Evolutionary conservation across 169 alveolate genomes (phyloP), one percentile per base, ranked within the genome.

Genomic region (Plasmodium relictum): DNA sequence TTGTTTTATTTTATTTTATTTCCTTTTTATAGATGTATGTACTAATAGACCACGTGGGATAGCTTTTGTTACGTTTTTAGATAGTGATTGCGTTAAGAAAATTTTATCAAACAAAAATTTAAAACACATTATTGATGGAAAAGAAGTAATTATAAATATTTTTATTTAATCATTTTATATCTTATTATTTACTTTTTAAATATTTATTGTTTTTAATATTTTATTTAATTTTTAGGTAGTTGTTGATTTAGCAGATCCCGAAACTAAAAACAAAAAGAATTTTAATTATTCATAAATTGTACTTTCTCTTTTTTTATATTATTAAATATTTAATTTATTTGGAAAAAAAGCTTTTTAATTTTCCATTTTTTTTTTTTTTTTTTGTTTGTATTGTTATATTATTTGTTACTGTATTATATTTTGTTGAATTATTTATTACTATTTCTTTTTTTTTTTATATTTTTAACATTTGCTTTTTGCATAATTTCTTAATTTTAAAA

Each of bases 161-260:
- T 24, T 8, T 58, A 12, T 37, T 26, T 9, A 7, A 45, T 6
- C 18, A 14, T 14, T 9, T 70, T 24, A 31, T 0, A 44, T 0
- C 6, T n/a, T 44, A n/a, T 16, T n/a, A 42, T 2, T 0, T 22
- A 18, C 26, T 45, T 50, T 20, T 22, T 65, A 39, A 20, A 7
- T 18, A 39, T 37, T 10, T 41, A 39, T 0, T 37, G 20, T n/a
- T 41, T 66, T 20, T 41, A 5, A 0, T 12, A 10, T 48, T 69
- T 42, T 39, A 6, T 18, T 26, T 52, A 31, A 18, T 16, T 24
- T 37, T 42, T 62, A 78, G 89, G 89, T 78, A 3, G 89, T 78
- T 42, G 73, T 78, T 7, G 89, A 78, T 26, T 44, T 78, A 65
- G 89, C 89, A 22, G 80, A 78, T 59, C 89, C 71, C 20, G 89